Conservation (phyloP, 75 land plant genomes). For the Pseudotsuga menziesii region DNA sequence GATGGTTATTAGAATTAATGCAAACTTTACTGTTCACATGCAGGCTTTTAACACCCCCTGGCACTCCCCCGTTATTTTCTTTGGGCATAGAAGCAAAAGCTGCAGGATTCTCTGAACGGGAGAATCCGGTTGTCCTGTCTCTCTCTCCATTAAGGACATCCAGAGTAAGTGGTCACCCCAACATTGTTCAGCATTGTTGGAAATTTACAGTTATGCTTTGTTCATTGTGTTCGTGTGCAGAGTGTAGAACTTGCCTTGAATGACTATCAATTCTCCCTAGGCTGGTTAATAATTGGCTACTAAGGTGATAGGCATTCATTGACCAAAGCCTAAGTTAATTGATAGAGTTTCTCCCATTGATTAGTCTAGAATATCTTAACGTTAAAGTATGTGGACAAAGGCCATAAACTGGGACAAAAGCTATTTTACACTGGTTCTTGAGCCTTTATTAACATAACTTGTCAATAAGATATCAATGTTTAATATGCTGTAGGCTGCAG, state of each 20-base stretch:
- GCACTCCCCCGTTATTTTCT: conserved; percentile 45
- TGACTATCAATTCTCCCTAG: not conserved
- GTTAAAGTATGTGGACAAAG: not conserved
- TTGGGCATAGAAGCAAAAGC: conserved; percentile 33
- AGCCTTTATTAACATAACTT: not conserved
- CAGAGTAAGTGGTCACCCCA: not conserved
- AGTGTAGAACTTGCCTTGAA: not conserved
- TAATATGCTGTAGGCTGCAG: not conserved
- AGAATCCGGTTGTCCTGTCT: conserved; percentile 27
- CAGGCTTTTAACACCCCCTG: conserved; percentile 78
- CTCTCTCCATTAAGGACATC: conserved; percentile 25
- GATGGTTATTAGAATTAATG: not conserved
- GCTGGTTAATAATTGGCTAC: conserved; percentile 7
- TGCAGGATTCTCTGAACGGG: conserved; percentile 19
- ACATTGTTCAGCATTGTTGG: not conserved
- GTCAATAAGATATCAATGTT: not conserved
- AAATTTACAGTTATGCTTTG: not conserved
- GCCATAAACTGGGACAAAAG: not conserved
- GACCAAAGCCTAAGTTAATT: not conserved
- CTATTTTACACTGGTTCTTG: not conserved
- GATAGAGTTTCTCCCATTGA: not conserved
- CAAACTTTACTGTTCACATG: not conserved
- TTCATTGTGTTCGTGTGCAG: not conserved
- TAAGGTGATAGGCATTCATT: conserved; percentile 10
- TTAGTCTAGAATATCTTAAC: not conserved